Percentiles rank a stretch among this genome's conserved stretches.
These are phyloP conservation scores for Aspergillus leporis DNA, from an alignment of 495 filamentous ascomycete genomes.

Conservation along the genomic window DNA sequence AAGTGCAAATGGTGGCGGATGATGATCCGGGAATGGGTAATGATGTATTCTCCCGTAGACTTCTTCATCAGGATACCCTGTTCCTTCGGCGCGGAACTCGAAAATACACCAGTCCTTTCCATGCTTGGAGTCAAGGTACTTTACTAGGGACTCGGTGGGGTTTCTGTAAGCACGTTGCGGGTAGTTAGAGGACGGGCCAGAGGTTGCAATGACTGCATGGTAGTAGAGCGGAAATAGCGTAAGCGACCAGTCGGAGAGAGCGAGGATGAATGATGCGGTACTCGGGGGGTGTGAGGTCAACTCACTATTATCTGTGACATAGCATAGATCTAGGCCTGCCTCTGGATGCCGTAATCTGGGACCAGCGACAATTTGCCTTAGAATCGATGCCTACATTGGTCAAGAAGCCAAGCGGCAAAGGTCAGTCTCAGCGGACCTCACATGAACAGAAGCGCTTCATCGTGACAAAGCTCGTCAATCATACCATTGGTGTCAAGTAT, in stretches of 20 bases:
- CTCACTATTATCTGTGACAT: constrained; percentile 78
- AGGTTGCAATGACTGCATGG: constrained; percentile 66
- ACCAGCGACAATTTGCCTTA: constrained; percentile 75
- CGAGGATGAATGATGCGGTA: not conserved
- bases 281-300: not conserved
- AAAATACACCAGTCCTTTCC: constrained; percentile 85
- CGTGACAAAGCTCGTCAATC: not conserved
- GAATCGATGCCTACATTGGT: constrained; percentile 56
- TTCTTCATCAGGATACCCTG: constrained; percentile 88
- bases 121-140: constrained; percentile 84
- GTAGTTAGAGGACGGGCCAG: constrained; percentile 83
- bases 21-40: constrained; percentile 96
- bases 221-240: constrained; percentile 5
- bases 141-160: constrained; percentile 79
- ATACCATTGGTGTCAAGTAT: constrained; percentile 5
- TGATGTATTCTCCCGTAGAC: constrained; percentile 82
- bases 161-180: constrained; percentile 91
- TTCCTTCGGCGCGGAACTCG: constrained; percentile 96
- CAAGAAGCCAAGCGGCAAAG: constrained; percentile 18
- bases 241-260: not conserved
- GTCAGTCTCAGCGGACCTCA: constrained; percentile 23
- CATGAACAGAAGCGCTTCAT: constrained; percentile 5
- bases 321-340: constrained; percentile 90
- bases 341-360: constrained; percentile 81
- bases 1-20: constrained; percentile 88